Evolutionary conservation across 2,329 filamentous ascomycete genomes (phyloP), one percentile per base, ranked within the genome.

Genomic region (Hymenotorrendiella dingleyae): DNA sequence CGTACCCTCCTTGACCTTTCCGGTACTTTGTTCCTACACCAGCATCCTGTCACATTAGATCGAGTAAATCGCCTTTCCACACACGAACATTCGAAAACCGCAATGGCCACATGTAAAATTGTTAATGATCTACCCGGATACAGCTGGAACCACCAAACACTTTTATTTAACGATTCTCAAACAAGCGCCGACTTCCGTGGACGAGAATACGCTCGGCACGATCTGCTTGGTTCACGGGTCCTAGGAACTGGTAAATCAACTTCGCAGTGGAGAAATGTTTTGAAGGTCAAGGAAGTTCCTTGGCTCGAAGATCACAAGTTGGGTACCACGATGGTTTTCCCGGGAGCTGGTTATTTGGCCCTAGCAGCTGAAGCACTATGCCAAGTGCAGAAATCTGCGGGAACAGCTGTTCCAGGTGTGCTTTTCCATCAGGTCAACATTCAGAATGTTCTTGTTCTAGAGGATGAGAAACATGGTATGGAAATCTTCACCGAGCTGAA

Each of bases 81-180:
- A 14, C 7, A 21, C 11, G 28, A 40, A 11, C 20, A n/a, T 7
- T 32, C 29, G 17, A 42, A 20, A 17, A 35, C 30, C 8, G 27
- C 23, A 3, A 12, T 17, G 11, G 16, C 29, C 2, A 28, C 26
- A 2, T 21, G 32, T 23, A 37, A 24, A 37, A 30, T 45, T n/a
- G 28, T 55, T 24, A 52, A 41, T 22, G 45, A 52, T 46, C 43
- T 69, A 0, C 72, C 72, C 1, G 43, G 54, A 0, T 76, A 76
- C 43, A 63, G 66, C 0, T 76, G 72, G 68, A 67, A 74, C 32
- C 70, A 74, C 49, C 62, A 63, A 2, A 62, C 64, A 20, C 43
- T 50, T 0, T 73, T 74, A 50, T 77, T 73, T 72, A 64, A 70
- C 43, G 73, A 78, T 45, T 70, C 70, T 1, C 67, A 71, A 34